Conservation (phyloP, 2,329 filamentous ascomycete genomes). For the Zarea fungicola region DNA sequence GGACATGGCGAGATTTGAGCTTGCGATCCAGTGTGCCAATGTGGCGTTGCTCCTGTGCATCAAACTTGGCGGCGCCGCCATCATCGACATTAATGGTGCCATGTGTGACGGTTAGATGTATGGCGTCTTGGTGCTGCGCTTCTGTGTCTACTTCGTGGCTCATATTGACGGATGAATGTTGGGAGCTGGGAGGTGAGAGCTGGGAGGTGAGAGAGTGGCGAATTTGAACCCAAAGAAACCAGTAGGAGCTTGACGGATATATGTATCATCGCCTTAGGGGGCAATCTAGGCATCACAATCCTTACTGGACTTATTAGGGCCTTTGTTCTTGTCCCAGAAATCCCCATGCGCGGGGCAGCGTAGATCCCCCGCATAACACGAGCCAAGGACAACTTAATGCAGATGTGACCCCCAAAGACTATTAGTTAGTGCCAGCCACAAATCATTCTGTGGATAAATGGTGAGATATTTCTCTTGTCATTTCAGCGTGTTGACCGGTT, state of each 20-base stretch:
- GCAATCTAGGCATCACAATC: not conserved
- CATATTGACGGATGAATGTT: not conserved
- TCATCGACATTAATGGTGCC: not conserved
- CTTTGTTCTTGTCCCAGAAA: not conserved
- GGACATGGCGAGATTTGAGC: conserved; percentile 37
- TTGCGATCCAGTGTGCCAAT: conserved; percentile 31
- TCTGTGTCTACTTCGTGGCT: not conserved
- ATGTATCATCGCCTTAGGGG: not conserved
- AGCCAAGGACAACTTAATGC: too few species aligned
- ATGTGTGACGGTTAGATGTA: not conserved
- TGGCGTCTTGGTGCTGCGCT: conserved; percentile 1
- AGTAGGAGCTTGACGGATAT: too few species aligned
- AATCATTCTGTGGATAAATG: too few species aligned
- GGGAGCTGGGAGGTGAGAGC: not conserved
- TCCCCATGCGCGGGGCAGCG: not conserved
- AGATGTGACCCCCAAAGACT: too few species aligned
- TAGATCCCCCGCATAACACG: not conserved
- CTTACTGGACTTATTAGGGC: not conserved
- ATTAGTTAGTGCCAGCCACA: too few species aligned
- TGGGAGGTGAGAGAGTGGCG: not conserved
- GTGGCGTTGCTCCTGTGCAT: conserved; percentile 23
- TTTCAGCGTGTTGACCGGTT: too few species aligned
- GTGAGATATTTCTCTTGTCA: too few species aligned
- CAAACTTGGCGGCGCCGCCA: conserved; percentile 10
- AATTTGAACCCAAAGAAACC: too few species aligned